These are phyloP conservation scores for Mycothermus thermophilus DNA, from an alignment of 495 filamentous ascomycete genomes.

Conservation along the genomic window DNA sequence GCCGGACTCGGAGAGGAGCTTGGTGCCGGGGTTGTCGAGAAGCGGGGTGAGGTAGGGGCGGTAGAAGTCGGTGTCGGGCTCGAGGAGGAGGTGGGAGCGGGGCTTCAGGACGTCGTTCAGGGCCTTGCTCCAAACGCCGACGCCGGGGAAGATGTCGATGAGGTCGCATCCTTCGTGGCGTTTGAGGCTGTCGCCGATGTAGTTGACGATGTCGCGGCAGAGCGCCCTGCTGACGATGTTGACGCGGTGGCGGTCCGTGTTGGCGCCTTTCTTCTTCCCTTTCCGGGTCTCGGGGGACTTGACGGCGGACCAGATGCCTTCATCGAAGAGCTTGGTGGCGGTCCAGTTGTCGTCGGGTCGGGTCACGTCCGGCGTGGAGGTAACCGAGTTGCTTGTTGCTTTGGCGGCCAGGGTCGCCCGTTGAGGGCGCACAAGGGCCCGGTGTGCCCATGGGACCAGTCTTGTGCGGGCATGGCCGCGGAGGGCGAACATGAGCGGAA, in stretches of 20 bases:
- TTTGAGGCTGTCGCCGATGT: constrained; percentile 35
- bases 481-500: constrained; percentile 1
- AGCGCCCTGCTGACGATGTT: constrained; percentile 46
- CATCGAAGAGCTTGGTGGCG: not conserved
- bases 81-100: constrained; percentile 65
- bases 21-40: constrained; percentile 41
- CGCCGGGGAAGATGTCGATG: constrained; percentile 71
- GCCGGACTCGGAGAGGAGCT: constrained; percentile 35
- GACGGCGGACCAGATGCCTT: not conserved
- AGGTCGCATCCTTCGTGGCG: constrained; percentile 59
- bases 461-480: constrained; percentile 4
- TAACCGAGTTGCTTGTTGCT: not conserved
- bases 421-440: not conserved
- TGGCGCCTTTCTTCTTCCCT: not conserved
- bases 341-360: not conserved
- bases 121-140: constrained; percentile 59
- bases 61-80: constrained; percentile 44
- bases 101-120: constrained; percentile 62
- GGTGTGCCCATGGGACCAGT: not conserved
- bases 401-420: not conserved
- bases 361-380: not conserved
- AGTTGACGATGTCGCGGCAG: constrained; percentile 34
- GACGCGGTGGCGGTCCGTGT: constrained; percentile 17
- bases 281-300: not conserved
- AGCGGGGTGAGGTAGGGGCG: constrained; percentile 46